Base-by-base conservation (phyloP, 1,284 basidiomycete species). In the Trametes polyzona region DNA sequence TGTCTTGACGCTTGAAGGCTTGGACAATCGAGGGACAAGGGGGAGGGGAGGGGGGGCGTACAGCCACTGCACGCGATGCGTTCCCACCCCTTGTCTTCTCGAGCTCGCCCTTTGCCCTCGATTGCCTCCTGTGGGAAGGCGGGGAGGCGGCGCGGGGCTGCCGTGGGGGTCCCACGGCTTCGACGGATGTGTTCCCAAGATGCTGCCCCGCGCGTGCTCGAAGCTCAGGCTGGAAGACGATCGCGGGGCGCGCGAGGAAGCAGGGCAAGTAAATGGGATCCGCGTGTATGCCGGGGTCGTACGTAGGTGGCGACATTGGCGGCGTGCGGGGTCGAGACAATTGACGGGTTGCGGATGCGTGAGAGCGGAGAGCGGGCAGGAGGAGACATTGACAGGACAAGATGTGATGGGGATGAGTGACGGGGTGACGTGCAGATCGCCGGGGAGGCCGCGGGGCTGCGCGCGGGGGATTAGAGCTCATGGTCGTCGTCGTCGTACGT, bases 401-500 rank as follows among this genome's bases (percentile, higher is more conserved):
- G 23, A 19, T 10, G 19, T n/a, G 33, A 5, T 27, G 33, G 35
- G 27, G 36, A 41, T 9, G 35, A n/a, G n/a, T n/a, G n/a, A n/a
- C 16, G 14, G 42, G 32, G 21, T 12, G 35, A 16, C 14, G 33
- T 26, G 47, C 26, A 50, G 36, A 42, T 39, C 33, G 52, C 47
- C 50, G 57, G 53, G 19, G 50, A 19, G n/a, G 26, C 39, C 26
- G 46, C 53, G 53, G 47, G 52, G 41, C 41, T 26, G 50, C 41
- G 53, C 39, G 17, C 36, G 39, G 32, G 52, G 52, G 12, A 36
- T 53, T 76, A 88, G 52, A 91, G 74, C 66, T 92, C 87, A 60
- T 88, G 84, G 71, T 95, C 93, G 71, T 94, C 93, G 68, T 96
- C 94, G 69, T 95, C 94, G 64, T 95, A 96, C 37, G 91, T 88